A percentile compares a stretch with the other conserved stretches of the same genome.
Conservation (phyloP, 306 rosid genomes). For the Abrus pulchellus region DNA sequence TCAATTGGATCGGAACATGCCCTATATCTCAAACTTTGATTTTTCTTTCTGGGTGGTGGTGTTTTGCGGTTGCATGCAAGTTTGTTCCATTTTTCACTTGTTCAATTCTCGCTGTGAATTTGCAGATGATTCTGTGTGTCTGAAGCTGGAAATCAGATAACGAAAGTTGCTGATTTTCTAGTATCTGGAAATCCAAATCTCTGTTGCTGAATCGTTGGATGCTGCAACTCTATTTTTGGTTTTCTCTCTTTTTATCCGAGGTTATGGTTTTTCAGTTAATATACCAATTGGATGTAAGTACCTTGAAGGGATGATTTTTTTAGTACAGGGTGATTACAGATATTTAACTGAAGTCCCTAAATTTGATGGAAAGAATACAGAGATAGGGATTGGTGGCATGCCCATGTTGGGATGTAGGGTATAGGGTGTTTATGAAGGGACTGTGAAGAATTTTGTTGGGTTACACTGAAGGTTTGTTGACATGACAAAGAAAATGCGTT, state of each 20-base stretch:
- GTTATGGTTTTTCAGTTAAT: constrained; percentile 46
- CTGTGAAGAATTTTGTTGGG: constrained; percentile 44
- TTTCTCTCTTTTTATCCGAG: constrained; percentile 22
- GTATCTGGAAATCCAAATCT: constrained; percentile 34
- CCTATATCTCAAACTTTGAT: constrained; percentile 24
- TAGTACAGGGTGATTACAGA: constrained; percentile 27
- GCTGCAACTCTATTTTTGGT: neutral
- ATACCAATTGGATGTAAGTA: constrained; percentile 39
- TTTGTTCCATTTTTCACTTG: constrained; percentile 17
- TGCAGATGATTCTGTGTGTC: constrained; percentile 55
- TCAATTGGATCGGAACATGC: constrained; percentile 49
- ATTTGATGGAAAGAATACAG: constrained; percentile 47
- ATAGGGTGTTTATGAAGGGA: constrained; percentile 36
- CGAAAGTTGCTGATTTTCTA: constrained; percentile 40
- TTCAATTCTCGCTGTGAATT: constrained; percentile 15
- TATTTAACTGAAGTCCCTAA: constrained; percentile 26
- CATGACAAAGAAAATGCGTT: constrained; percentile 49
- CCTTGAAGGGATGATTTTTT: constrained; percentile 11
- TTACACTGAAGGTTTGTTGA: constrained; percentile 49
- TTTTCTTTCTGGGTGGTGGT: neutral
- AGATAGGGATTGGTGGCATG: constrained; percentile 53
- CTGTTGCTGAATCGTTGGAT: constrained; percentile 35
- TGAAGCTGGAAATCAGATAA: constrained; percentile 50
- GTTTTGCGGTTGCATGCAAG: constrained; percentile 19
- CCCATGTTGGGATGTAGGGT: constrained; percentile 50